Conservation (phyloP, 192 early-diverging fungal species). For the Phlyctochytrium bullatum region DNA sequence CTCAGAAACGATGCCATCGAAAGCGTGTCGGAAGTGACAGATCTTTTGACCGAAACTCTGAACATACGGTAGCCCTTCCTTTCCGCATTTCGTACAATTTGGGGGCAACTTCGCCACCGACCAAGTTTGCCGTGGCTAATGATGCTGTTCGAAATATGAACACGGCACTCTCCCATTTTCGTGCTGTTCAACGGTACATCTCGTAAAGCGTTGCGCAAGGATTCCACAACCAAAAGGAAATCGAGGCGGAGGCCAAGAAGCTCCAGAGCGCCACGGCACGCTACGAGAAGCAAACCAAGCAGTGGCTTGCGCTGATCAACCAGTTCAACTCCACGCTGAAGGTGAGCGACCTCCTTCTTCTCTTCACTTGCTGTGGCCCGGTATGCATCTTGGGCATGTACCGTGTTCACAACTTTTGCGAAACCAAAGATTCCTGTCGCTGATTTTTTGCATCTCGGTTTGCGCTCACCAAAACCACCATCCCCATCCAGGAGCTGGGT, state of each 20-base stretch:
- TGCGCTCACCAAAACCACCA: not conserved
- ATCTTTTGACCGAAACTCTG: not conserved
- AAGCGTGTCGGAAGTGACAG: not conserved
- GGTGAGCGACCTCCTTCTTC: slow-evolving; percentile 35
- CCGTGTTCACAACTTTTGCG: too few relatives aligned
- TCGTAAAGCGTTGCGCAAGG: not conserved
- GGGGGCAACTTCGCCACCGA: too few relatives aligned
- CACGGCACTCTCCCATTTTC: too few relatives aligned
- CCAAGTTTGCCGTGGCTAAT: too few relatives aligned
- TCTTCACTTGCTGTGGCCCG: not conserved
- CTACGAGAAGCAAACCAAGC: slow-evolving; percentile 56
- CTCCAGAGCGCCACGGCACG: not conserved
- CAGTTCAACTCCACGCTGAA: slow-evolving; percentile 77
- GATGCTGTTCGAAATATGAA: too few relatives aligned
- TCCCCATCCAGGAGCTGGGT: slow-evolving; percentile 66
- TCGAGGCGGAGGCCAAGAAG: not conserved
- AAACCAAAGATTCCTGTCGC: not conserved
- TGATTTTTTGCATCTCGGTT: not conserved
- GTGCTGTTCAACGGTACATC: too few relatives aligned
- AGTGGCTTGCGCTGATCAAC: slow-evolving; percentile 76
- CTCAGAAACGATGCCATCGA: not conserved
- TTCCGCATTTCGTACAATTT: too few relatives aligned
- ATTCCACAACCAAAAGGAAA: not conserved
- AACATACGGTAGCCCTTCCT: not conserved
- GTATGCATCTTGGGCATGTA: too few relatives aligned